A percentile compares a stretch with the other conserved stretches of the same genome.
These are phyloP conservation scores for Tranzscheliella williamsii DNA, from an alignment of 1,284 basidiomycete species.

Conservation along the genomic window DNA sequence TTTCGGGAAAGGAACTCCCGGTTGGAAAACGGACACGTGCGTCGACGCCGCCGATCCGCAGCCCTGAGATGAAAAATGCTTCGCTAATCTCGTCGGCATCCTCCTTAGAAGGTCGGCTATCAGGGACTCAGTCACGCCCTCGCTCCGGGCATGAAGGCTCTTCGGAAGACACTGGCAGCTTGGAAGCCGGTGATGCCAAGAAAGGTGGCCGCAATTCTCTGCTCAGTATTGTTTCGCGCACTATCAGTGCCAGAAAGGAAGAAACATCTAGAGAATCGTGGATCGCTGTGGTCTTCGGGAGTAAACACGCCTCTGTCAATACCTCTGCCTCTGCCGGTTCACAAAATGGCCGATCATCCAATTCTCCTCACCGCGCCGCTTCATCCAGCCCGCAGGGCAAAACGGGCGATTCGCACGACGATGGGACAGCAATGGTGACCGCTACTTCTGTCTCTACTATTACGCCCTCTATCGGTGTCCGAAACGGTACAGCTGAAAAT, in stretches of 20 bases:
- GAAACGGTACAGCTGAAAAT: too few relatives aligned
- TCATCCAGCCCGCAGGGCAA: too few relatives aligned
- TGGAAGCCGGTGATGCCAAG: conserved; percentile 9
- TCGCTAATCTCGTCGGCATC: conserved; percentile 18
- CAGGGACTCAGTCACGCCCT: conserved; percentile 12
- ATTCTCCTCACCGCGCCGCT: too few relatives aligned
- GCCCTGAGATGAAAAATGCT: conserved; percentile 2
- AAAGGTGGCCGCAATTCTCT: conserved; percentile 12
- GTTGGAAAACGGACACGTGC: conserved; percentile 2
- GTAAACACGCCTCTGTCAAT: too few relatives aligned
- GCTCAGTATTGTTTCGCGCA: conserved; percentile 1
- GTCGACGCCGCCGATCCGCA: conserved; percentile 2
- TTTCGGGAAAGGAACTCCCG: conserved; percentile 8
- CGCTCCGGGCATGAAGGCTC: conserved; percentile 12
- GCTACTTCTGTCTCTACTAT: too few relatives aligned
- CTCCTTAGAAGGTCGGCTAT: conserved; percentile 5
- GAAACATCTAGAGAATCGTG: conserved; percentile 10
- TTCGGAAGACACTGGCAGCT: conserved; percentile 16
- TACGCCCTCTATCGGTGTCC: too few relatives aligned
- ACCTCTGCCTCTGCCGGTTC: too few relatives aligned
- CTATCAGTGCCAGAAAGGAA: not conserved
- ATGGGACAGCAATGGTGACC: too few relatives aligned
- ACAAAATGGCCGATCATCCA: too few relatives aligned
- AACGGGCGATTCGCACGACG: too few relatives aligned
- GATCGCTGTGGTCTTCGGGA: conserved; percentile 13